Base-by-base conservation (phyloP, 805 yeast species). In the Spathaspora gorwiae region DNA sequence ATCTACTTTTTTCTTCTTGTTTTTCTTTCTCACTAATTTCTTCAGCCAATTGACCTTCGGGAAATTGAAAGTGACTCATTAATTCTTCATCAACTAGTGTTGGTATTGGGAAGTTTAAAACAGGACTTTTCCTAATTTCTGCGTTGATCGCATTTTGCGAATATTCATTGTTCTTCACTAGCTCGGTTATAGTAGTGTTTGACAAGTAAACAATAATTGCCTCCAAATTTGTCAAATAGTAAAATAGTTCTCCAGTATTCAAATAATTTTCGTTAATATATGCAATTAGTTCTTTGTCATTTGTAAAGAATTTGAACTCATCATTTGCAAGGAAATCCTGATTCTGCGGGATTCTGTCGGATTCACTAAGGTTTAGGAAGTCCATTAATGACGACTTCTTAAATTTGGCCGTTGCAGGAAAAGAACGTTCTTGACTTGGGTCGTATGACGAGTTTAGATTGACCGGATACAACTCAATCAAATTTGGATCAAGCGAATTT, bases 151-250 rank as follows among this genome's bases (percentile, higher is more conserved):
- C 27, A 13, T 12, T 11, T 26, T 49, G 50, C 10, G 36, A 37
- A 12, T 45, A 39, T 14, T 47, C 45, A 15, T 44, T 40, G 13
- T 43, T 33, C 26, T 40, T 15, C 11, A 26, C 6, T 34, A 70
- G 54, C 36, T 66, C 73, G 13, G 52, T 47, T 11, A 68, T 48
- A 1, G 72, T 64, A 6, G 69, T 62, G 39, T 64, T 68, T 46
- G 66, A 63, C 33, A 70, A 54, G 52, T 64, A 71, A 38, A 56
- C 62, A 11, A 69, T 54, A 13, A 67, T 62, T 3, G 76, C 76
- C 44, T 71, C 76, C 43, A 70, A 65, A 50, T 71, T 71, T 3
- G 75, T 70, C 29, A 70, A 54, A 49, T 68, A 70, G 46, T 61
- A 71, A 40, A 60, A 59, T 33, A 64, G 47, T 47, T 70, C 76